Percentiles rank a stretch among this genome's conserved stretches.
Evolutionary conservation across 305 asterid species (phyloP).

Genomic region (Fraxinus latifolia): DNA sequence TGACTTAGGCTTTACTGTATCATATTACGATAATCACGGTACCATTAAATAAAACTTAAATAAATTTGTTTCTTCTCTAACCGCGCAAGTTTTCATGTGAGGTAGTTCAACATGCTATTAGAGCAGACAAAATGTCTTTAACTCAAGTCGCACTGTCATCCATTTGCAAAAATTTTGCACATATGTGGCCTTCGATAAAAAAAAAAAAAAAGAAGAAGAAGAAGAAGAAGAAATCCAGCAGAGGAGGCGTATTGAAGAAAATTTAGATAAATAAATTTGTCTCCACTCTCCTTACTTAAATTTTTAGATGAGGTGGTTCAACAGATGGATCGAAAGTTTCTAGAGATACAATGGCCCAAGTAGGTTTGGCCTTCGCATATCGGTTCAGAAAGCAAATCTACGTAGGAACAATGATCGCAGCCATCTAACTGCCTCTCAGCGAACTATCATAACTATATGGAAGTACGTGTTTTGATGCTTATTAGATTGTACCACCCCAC

Average conservation of each 20-base stretch:
- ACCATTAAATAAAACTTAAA: neutral
- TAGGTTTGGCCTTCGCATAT: neutral
- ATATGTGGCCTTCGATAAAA: neutral
- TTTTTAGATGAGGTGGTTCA: neutral
- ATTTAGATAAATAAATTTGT: neutral
- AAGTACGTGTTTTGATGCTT: neutral
- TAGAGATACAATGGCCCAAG: neutral
- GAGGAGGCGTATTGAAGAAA: neutral
- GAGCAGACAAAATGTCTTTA: neutral
- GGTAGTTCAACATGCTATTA: neutral
- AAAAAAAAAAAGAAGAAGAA: too few species aligned
- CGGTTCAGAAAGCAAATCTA: neutral
- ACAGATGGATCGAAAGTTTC: neutral
- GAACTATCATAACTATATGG: neutral
- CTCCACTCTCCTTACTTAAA: neutral
- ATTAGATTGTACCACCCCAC: neutral
- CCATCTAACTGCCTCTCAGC: neutral
- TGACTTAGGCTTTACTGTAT: neutral
- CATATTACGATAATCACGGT: neutral
- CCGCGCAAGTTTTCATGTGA: neutral
- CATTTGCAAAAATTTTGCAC: neutral
- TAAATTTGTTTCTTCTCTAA: neutral
- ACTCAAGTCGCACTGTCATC: neutral
- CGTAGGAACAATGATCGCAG: neutral
- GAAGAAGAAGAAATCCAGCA: neutral